Percentiles rank a stretch among this genome's conserved stretches.
phyloP scores from a whole-genome alignment of 2,329 filamentous ascomycete genomes.

The Zymoseptoria pseudotritici region DNA sequence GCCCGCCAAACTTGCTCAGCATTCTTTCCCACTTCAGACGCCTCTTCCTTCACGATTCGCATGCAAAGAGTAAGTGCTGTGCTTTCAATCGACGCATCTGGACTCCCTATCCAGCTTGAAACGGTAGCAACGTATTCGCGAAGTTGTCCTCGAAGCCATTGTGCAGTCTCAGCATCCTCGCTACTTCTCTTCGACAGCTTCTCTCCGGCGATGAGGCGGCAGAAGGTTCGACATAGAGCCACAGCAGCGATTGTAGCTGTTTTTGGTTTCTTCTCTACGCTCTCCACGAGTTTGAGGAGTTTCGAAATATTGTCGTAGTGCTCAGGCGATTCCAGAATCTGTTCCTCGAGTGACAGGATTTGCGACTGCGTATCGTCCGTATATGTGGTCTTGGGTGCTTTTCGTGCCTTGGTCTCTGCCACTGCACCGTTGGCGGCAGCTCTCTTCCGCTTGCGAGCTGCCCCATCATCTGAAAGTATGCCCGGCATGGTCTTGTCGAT shows the following conservation, averaged over 20 bases:
- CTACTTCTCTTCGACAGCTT: constrained; percentile 58
- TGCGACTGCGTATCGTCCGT: constrained; percentile 46
- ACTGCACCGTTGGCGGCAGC: constrained; percentile 14
- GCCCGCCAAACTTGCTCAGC: constrained; percentile 63
- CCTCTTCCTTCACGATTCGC: constrained; percentile 75
- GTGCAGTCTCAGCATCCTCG: constrained; percentile 61
- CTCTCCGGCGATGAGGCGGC: constrained; percentile 69
- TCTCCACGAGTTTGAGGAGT: constrained; percentile 51
- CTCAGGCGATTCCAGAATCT: constrained; percentile 77
- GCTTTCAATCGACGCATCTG: constrained; percentile 54
- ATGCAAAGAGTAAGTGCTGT: constrained; percentile 73
- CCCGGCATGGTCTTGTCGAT: constrained; percentile 30
- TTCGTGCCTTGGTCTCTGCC: constrained; percentile 28
- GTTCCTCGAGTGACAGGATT: constrained; percentile 68
- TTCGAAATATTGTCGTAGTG: constrained; percentile 85
- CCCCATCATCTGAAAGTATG: constrained; percentile 17
- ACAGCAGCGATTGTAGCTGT: constrained; percentile 55
- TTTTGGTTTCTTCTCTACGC: constrained; percentile 49
- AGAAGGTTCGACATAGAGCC: constrained; percentile 78
- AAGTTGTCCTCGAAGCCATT: constrained; percentile 72
- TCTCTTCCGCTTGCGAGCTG: constrained; percentile 40
- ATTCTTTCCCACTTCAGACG: constrained; percentile 43
- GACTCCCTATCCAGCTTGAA: constrained; percentile 51
- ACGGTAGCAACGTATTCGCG: constrained; percentile 54
- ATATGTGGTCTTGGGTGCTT: constrained; percentile 27